Conservation (phyloP, 129 eudicot species). For the Flaveria linearis region DNA sequence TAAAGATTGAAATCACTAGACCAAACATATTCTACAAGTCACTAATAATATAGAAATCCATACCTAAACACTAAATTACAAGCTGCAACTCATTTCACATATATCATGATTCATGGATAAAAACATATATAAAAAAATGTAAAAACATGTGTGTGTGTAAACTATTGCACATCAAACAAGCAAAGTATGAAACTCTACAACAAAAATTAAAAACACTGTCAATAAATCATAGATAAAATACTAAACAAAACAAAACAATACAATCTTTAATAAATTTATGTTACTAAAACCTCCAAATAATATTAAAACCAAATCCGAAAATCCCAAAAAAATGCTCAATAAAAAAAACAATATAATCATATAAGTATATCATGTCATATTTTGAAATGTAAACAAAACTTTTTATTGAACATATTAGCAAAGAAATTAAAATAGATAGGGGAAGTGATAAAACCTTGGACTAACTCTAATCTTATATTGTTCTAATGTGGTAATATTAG, state of each 20-base stretch:
- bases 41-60: neutral
- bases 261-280: neutral
- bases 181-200: neutral
- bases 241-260: neutral
- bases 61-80: neutral
- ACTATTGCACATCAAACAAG: neutral
- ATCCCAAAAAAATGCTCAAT: neutral
- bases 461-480: neutral
- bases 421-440: neutral
- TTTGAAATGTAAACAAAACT: neutral
- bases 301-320: neutral
- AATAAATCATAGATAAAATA: neutral
- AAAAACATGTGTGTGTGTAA: neutral
- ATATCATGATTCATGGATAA: neutral
- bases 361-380: neutral
- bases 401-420: neutral
- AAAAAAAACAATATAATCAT: too few relatives aligned
- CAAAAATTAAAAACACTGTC: neutral
- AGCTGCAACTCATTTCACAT: neutral
- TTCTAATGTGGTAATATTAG: neutral
- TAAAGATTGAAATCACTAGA: too few relatives aligned
- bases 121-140: too few relatives aligned
- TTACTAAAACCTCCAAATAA: neutral
- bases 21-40: neutral
- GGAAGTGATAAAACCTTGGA: neutral